Conservation (phyloP, 2,329 filamentous ascomycete species). For the Bretziella fagacearum region DNA sequence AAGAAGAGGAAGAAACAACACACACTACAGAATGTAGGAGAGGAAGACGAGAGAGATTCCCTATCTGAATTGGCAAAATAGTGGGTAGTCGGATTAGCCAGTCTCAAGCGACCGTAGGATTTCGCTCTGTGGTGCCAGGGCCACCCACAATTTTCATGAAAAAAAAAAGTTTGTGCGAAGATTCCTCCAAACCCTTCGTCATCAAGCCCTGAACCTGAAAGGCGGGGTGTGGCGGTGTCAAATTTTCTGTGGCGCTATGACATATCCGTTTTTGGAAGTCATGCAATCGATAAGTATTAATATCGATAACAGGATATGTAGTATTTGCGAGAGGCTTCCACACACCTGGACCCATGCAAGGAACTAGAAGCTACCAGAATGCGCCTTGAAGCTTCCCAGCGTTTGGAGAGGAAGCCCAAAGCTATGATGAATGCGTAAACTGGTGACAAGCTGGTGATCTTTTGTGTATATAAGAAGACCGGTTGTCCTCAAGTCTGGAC, state of each 20-base stretch:
- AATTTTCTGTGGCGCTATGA: background rate
- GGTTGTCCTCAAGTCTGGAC: background rate
- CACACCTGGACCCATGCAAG: background rate
- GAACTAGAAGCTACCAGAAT: conserved; percentile 27
- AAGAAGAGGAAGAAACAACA: conserved; percentile 14
- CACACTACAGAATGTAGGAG: conserved; percentile 15
- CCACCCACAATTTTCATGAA: conserved; percentile 16
- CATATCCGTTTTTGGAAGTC: background rate
- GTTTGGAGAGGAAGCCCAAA: conserved; percentile 10
- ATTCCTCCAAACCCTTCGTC: conserved; percentile 26
- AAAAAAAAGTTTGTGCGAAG: conserved; percentile 27
- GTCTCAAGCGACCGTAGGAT: conserved; percentile 10
- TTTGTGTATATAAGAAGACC: background rate
- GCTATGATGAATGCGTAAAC: background rate
- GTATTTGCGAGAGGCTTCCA: background rate
- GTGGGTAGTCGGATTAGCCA: conserved; percentile 12
- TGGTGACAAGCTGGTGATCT: background rate
- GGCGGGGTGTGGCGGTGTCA: conserved; percentile 3
- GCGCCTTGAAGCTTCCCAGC: conserved; percentile 17
- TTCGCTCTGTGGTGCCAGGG: conserved; percentile 14
- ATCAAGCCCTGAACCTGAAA: conserved; percentile 21
- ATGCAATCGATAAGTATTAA: conserved; percentile 8
- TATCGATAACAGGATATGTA: background rate
- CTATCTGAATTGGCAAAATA: conserved; percentile 15
- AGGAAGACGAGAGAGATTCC: conserved; percentile 19